Percentiles rank a stretch among this genome's conserved stretches.
phyloP scores from a whole-genome alignment of 169 alveolate species.

The Plasmodium malariae region DNA sequence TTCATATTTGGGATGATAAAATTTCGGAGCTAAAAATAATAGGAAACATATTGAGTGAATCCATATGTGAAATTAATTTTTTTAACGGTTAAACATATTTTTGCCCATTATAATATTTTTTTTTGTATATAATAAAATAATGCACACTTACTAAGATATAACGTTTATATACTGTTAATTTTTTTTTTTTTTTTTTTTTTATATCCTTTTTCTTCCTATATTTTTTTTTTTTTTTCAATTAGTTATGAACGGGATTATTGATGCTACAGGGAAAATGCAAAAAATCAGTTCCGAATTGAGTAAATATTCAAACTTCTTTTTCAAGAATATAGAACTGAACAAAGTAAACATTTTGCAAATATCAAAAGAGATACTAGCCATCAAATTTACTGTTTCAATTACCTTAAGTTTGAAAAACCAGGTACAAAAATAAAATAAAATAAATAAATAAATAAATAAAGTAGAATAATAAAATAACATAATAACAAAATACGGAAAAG shows the following conservation, averaged over 20 bases:
- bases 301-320: conserved; percentile 24
- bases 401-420: conserved; percentile 50
- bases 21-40: conserved; percentile 31
- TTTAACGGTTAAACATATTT: conserved; percentile 52
- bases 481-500: not conserved
- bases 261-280: not conserved
- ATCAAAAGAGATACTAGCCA: conserved; percentile 52
- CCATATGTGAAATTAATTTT: conserved; percentile 36
- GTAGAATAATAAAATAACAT: no score
- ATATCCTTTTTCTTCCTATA: not conserved
- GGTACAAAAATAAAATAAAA: not conserved
- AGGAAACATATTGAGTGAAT: conserved; percentile 25
- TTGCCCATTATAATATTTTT: no score
- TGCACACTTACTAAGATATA: no score
- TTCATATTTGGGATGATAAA: conserved; percentile 42
- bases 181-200: no score
- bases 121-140: no score
- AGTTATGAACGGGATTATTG: conserved; percentile 15
- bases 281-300: conserved; percentile 4
- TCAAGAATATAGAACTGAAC: conserved; percentile 41
- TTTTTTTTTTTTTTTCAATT: not conserved
- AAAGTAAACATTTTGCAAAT: conserved; percentile 57
- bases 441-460: not conserved
- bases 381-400: conserved; percentile 46
- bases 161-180: no score